phyloP scores from a whole-genome alignment of 208 protist genomes.

The Endotrypanum monterogeii region DNA sequence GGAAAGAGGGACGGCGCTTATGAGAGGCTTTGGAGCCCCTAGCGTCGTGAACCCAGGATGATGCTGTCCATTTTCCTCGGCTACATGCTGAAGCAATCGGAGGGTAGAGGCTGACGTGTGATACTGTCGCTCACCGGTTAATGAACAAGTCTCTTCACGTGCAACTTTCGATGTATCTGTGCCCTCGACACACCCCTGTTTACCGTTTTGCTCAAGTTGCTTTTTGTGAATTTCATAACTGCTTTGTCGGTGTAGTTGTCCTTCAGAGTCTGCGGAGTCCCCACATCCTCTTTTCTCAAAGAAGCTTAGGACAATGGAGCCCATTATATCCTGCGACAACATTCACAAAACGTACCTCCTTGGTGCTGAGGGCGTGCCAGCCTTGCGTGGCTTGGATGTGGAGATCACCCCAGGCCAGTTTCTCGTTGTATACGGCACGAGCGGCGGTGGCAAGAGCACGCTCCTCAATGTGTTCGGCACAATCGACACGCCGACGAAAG shows the following conservation, averaged over 20 bases:
- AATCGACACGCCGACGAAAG: conserved; percentile 97
- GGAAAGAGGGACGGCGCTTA: not conserved
- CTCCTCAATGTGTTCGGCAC: conserved; percentile 97
- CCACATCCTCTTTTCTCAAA: not conserved
- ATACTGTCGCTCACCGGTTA: no score
- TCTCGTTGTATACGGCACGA: conserved; percentile 95
- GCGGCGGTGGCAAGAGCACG: conserved; percentile 96
- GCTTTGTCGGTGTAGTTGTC: not conserved
- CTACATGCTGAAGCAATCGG: not conserved
- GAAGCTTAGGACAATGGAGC: conserved; percentile 6
- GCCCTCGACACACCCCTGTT: not conserved
- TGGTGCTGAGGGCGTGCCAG: conserved; percentile 95
- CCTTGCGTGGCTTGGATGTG: conserved; percentile 91
- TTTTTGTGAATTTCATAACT: not conserved
- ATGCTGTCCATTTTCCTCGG: not conserved
- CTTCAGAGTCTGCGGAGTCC: not conserved
- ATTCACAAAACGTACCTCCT: conserved; percentile 98
- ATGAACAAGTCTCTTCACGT: not conserved
- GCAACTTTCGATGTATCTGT: not conserved
- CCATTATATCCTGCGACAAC: conserved; percentile 92
- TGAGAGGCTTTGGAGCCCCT: not conserved
- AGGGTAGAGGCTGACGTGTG: no score
- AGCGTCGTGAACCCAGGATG: not conserved
- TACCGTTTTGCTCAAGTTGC: conserved; percentile 16
- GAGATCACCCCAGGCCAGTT: conserved; percentile 92